Base-by-base conservation (phyloP, 176 grass and related monocot genomes). In the Hordeum marinum region DNA sequence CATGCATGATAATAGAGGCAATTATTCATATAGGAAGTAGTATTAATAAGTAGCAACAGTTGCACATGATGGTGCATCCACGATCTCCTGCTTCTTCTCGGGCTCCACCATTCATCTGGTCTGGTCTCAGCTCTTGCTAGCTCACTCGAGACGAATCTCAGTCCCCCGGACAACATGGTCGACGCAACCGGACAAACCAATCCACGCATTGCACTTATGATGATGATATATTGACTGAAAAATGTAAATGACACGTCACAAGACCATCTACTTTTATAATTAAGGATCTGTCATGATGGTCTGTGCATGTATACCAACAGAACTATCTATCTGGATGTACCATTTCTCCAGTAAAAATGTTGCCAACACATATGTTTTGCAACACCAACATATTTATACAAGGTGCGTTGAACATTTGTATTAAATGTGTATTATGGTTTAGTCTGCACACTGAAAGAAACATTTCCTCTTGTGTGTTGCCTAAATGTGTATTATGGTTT, bases 51-150 rank as follows among this genome's bases (percentile, higher is more conserved):
- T 37, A 36, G 4, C 18, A 84, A 18, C 24, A 63, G 24, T n/a
- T 15, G 76, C 43, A 78, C 32, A 72, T 64, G 55, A 65, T 72
- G 43, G 43, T 43, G 41, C 40, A 17, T 48, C 54, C 36, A 60
- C 15, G 3, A 35, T 59, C 77, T 73, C 24, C 5, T n/a, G 68
- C 21, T 71, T 43, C 68, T 14, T 71, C 37, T 8, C 12, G 36
- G 63, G 66, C 81, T 45, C 87, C 73, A 74, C 45, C 58, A 69
- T 68, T 63, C 48, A 52, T 52, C 17, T 8, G 80, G 21, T 75
- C 17, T 8, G 80, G 15, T 75, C 60, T 43, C 15, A 54, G 40
- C 45, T 34, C 2, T 34, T 62, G 45, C 25, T 24, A 17, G 17
- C 45, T 3, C 25, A 76, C 27, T 78, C 48, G 3, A 13, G 23